Evolutionary conservation across 176 grass and related monocot genomes (phyloP).

Genomic region (Oropetium thomaeum): DNA sequence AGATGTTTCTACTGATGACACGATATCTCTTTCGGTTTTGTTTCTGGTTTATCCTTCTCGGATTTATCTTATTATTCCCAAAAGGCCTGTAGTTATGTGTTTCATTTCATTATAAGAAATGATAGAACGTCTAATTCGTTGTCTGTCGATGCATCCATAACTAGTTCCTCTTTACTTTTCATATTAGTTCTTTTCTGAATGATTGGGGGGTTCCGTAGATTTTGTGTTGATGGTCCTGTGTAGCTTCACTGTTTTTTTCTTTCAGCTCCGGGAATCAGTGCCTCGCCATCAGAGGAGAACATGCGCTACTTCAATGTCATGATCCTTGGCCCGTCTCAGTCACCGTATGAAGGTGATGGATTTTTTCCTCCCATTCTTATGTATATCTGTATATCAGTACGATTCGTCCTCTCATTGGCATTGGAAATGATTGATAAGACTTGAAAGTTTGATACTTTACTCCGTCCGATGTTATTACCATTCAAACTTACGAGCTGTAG

Average conservation of each 20-base stretch:
- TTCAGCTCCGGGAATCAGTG: slow-evolving; percentile 91
- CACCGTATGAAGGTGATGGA: slow-evolving; percentile 59
- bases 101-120: slow-evolving; percentile 41
- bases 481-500: neutral
- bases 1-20: neutral
- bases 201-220: neutral
- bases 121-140: neutral
- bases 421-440: neutral
- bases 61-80: slow-evolving; percentile 19
- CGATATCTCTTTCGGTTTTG: neutral
- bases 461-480: neutral
- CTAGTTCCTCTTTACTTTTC: neutral
- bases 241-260: neutral
- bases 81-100: slow-evolving; percentile 16
- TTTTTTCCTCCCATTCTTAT: neutral
- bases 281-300: slow-evolving; percentile 86
- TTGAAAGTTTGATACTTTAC: neutral
- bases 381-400: neutral
- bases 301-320: slow-evolving; percentile 99
- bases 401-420: neutral
- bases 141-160: neutral
- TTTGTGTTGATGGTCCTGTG: slow-evolving; percentile 12
- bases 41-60: neutral
- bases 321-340: slow-evolving; percentile 83
- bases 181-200: neutral